phyloP scores from a whole-genome alignment of 2,329 filamentous ascomycete species.

The Sarocladium brachiariae region DNA sequence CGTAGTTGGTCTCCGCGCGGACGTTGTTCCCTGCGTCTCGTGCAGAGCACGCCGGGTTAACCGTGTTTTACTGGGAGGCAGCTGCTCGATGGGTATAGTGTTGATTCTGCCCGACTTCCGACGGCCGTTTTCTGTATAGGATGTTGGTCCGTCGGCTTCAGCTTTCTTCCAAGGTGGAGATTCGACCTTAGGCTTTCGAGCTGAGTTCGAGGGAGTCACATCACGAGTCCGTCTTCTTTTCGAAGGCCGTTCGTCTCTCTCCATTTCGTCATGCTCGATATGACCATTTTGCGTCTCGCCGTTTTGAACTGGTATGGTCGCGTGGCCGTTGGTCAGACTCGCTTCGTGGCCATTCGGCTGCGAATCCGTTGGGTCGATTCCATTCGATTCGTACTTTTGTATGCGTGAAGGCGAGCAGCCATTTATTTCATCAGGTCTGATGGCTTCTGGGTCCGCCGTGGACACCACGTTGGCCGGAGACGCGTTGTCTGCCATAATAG shows the following conservation, averaged over 20 bases:
- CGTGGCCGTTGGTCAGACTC: conserved; percentile 20
- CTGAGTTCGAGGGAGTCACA: conserved; percentile 33
- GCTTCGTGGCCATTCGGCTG: conserved; percentile 5
- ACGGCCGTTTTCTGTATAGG: conserved; percentile 68
- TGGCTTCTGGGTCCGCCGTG: conserved; percentile 16
- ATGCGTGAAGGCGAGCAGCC: background rate
- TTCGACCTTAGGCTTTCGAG: conserved; percentile 40
- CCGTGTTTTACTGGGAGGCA: conserved; percentile 42
- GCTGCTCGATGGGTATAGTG: conserved; percentile 44
- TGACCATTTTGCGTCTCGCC: conserved; percentile 35
- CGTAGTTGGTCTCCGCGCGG: conserved; percentile 19
- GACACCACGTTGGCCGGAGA: conserved; percentile 39
- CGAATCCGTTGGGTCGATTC: background rate
- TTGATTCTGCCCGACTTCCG: conserved; percentile 62
- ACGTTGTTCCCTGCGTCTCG: conserved; percentile 20
- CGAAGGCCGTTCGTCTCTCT: conserved; percentile 40
- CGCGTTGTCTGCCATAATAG: conserved; percentile 56
- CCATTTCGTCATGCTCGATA: conserved; percentile 39
- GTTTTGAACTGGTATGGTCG: conserved; percentile 10
- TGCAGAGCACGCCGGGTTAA: conserved; percentile 38
- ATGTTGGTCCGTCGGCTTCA: conserved; percentile 78
- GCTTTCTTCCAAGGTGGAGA: conserved; percentile 94
- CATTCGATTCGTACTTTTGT: background rate
- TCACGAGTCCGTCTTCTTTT: conserved; percentile 60
- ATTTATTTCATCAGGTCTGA: conserved; percentile 11